A percentile compares a stretch with the other conserved stretches of the same genome.
Evolutionary conservation across 257 asterid genomes (phyloP).

Genomic region (Solanum sitiens): DNA sequence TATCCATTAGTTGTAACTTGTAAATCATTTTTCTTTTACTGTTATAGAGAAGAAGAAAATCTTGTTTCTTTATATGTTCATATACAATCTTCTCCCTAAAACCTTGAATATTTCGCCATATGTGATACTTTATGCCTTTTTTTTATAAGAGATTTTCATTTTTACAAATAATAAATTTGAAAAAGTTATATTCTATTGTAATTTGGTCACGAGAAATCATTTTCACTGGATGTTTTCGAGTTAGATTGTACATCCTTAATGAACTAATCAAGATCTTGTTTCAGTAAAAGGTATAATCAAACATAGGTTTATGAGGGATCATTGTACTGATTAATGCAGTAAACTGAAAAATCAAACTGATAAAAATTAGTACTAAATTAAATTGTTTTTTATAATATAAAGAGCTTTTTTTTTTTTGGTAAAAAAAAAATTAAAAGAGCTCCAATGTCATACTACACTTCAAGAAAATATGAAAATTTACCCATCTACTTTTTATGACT

Average conservation of each 20-base stretch:
- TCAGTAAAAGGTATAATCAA: not conserved
- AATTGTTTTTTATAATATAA: too few species aligned
- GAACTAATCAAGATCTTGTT: not conserved
- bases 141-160: too few species aligned
- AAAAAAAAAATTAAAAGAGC: not conserved
- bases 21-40: not conserved
- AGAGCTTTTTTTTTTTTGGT: too few species aligned
- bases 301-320: not conserved
- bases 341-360: not conserved
- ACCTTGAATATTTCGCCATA: not conserved
- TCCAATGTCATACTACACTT: not conserved
- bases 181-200: not conserved
- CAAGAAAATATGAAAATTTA: not conserved
- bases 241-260: too few species aligned
- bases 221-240: not conserved
- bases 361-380: too few species aligned
- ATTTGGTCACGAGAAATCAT: too few species aligned
- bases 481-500: not conserved
- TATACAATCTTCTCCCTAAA: not conserved
- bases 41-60: not conserved
- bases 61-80: not conserved
- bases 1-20: not conserved
- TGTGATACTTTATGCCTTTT: not conserved
- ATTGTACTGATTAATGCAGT: not conserved
- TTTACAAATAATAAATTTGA: too few species aligned